A percentile compares a stretch with the other conserved stretches of the same genome.
Evolutionary conservation across 2,329 filamentous ascomycete genomes (phyloP).

Genomic region (Boeremia exigua): DNA sequence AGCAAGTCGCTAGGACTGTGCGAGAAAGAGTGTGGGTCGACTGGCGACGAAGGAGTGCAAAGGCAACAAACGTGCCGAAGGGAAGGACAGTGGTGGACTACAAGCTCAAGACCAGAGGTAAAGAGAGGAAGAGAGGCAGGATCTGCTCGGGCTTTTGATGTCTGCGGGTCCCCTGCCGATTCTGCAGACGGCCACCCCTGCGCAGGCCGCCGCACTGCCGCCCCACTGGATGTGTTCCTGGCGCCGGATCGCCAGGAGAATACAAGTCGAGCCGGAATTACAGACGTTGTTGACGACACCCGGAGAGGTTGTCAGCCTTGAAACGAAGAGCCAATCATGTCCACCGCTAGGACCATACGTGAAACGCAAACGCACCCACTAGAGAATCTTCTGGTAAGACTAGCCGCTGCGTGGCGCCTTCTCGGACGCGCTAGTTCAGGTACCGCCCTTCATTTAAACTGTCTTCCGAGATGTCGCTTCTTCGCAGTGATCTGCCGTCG

Average conservation of each 20-base stretch:
- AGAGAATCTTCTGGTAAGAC: slow-evolving; percentile 21
- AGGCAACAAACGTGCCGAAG: slow-evolving; percentile 35
- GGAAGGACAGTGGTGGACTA: slow-evolving; percentile 42
- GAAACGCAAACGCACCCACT: slow-evolving; percentile 40
- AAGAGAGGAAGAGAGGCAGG: slow-evolving; percentile 25
- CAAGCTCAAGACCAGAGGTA: slow-evolving; percentile 31
- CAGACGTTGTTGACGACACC: slow-evolving; percentile 23
- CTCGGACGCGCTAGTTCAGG: slow-evolving; percentile 39
- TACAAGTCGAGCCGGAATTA: slow-evolving; percentile 25
- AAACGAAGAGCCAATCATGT: slow-evolving; percentile 34
- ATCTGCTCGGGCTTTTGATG: slow-evolving; percentile 35
- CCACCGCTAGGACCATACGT: slow-evolving; percentile 29
- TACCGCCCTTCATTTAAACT: slow-evolving; percentile 40
- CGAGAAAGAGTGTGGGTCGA: slow-evolving; percentile 43
- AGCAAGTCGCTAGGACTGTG: slow-evolving; percentile 43
- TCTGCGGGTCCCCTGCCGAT: slow-evolving; percentile 17
- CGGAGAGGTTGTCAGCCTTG: slow-evolving; percentile 31
- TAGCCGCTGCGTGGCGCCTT: slow-evolving; percentile 36
- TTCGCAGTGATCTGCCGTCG: slow-evolving; percentile 11
- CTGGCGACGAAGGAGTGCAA: slow-evolving; percentile 48
- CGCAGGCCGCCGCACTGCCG: slow-evolving; percentile 22
- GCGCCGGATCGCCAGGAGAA: slow-evolving; percentile 28
- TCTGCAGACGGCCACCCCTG: slow-evolving; percentile 22
- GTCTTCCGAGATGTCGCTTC: background rate
- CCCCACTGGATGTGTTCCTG: slow-evolving; percentile 32